Evolutionary conservation across 768 basidiomycete species (phyloP), one percentile per base, ranked within the genome.

Genomic region (Mrakia frigida): DNA sequence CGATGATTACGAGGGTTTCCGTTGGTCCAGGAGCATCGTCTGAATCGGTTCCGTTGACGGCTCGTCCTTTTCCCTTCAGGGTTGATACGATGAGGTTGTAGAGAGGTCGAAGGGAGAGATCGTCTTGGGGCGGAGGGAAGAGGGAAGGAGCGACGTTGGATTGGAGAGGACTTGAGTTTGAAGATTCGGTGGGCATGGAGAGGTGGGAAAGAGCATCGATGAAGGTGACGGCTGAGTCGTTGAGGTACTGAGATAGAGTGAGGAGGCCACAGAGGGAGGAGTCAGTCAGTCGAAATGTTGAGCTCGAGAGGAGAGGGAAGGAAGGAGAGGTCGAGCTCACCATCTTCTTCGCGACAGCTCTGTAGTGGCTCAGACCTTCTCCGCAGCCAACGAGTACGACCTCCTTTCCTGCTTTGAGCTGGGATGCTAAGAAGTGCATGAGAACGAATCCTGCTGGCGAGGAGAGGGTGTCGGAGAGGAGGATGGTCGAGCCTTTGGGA

Each of bases 381-480:
- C 63, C 76, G 16, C 46, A 28, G 25, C 71, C 76, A 11, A 77
- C 71, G 50, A 77, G 70, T 37, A 77, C 63, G 31, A 77, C 71
- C 10, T 68, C 31, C 52, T 35, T 39, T 21, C 71, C 50, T 39
- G 41, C 21, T 25, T 61, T 73, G 65, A 77, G 70, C 61, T 68
- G 70, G 5, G 70, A 52, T 16, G 63, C 60, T 50, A 77, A 13
- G 43, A 77, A 69, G 63, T 77, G 76, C 28, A 60, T 31, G 21
- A 77, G 76, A 6, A 77, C 46, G 37, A 77, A 77, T 33, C 59
- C 71, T 37, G 71, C 76, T 37, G 71, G 70, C n/a, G 76, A 28
- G 7, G 76, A 61, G 18, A 77, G 31, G n/a, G 76, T 77, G 61
- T 77, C 76, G 33, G 76, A 65, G 13, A 77, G 43, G 61, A 77